phyloP scores from a whole-genome alignment of 768 basidiomycete genomes.

The Amanita rimosa region DNA sequence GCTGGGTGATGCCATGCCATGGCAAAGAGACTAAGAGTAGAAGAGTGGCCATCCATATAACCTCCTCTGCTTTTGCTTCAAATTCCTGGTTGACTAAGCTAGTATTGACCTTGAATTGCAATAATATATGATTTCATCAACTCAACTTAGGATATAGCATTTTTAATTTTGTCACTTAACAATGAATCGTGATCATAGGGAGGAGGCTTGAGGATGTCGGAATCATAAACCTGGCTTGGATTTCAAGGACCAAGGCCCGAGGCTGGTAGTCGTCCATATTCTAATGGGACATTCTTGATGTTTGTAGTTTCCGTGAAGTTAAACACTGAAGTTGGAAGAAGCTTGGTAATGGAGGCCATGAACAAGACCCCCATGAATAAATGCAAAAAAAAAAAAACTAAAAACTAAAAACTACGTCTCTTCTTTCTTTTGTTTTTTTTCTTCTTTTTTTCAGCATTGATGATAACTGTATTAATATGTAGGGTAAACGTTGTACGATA shows the following conservation, averaged over 20 bases:
- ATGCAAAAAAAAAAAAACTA: no score
- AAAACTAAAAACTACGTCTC: no score
- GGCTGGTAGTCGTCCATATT: slow-evolving; percentile 6
- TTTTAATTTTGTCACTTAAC: slow-evolving; percentile 22
- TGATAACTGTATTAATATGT: no score
- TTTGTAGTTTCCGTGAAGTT: slow-evolving; percentile 12
- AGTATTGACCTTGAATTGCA: slow-evolving; percentile 26
- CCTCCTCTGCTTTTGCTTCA: slow-evolving; percentile 34
- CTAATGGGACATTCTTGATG: not conserved
- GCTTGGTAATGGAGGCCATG: slow-evolving; percentile 33
- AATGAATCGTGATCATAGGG: slow-evolving; percentile 38
- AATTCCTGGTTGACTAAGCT: slow-evolving; percentile 21
- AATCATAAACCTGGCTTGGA: slow-evolving; percentile 38
- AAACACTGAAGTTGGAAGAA: slow-evolving; percentile 19
- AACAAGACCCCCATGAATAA: no score
- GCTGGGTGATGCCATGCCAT: slow-evolving; percentile 35
- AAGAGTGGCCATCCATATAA: slow-evolving; percentile 35
- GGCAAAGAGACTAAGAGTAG: slow-evolving; percentile 35
- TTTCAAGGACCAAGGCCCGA: slow-evolving; percentile 29
- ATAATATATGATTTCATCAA: slow-evolving; percentile 35
- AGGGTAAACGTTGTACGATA: no score
- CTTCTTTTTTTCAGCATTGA: no score
- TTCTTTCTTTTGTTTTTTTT: no score
- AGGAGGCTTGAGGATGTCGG: slow-evolving; percentile 33
- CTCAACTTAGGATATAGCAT: slow-evolving; percentile 25